Evolutionary conservation across 768 basidiomycete genomes (phyloP).

Genomic region (Auriscalpium vulgare): DNA sequence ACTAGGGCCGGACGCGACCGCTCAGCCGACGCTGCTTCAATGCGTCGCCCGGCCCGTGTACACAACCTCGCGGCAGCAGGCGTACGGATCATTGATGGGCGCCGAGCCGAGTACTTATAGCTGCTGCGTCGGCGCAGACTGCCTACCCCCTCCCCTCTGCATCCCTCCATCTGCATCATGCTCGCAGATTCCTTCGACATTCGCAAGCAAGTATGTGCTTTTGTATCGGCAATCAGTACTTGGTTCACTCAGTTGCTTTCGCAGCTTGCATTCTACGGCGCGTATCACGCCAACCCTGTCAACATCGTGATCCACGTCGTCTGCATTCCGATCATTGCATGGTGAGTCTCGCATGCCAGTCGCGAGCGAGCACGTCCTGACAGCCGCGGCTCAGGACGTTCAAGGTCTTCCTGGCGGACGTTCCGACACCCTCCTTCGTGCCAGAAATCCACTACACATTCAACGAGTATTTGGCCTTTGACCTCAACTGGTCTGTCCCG

Average conservation of each 20-base stretch:
- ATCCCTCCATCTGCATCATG: too few relatives aligned
- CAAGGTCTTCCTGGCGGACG: slow-evolving; percentile 38
- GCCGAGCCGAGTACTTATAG: too few relatives aligned
- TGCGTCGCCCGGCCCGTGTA: too few relatives aligned
- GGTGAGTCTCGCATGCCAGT: slow-evolving; percentile 34
- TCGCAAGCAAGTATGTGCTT: slow-evolving; percentile 50
- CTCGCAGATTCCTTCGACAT: slow-evolving; percentile 46
- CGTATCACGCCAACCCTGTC: slow-evolving; percentile 77
- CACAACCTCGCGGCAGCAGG: too few relatives aligned
- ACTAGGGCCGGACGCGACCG: too few relatives aligned
- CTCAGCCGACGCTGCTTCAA: too few relatives aligned
- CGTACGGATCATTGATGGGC: too few relatives aligned
- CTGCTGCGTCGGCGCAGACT: too few relatives aligned
- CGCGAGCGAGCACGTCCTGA: not conserved
- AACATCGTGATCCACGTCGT: slow-evolving; percentile 83
- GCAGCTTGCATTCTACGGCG: slow-evolving; percentile 87
- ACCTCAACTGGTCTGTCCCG: slow-evolving; percentile 60
- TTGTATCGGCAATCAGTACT: too few relatives aligned
- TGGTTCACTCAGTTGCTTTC: not conserved
- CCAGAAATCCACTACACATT: slow-evolving; percentile 44
- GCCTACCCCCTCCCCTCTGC: too few relatives aligned
- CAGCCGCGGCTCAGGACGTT: slow-evolving; percentile 45
- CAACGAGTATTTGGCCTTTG: slow-evolving; percentile 59
- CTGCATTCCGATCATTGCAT: slow-evolving; percentile 77
- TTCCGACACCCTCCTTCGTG: slow-evolving; percentile 27